phyloP scores from a whole-genome alignment of 2,329 filamentous ascomycete genomes.

The Cercospora sojina region DNA sequence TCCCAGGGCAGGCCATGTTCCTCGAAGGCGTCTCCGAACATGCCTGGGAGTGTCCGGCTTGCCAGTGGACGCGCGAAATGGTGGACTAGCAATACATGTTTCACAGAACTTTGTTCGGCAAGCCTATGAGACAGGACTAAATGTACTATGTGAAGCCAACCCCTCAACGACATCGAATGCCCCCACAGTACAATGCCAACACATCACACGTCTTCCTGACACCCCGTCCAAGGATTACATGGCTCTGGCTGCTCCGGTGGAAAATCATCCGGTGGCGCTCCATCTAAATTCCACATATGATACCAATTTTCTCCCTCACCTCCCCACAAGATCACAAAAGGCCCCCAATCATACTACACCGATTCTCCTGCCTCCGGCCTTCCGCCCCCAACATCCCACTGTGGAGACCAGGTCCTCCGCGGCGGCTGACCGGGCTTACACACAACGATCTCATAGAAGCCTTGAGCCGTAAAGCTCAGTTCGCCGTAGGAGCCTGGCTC shows the following conservation, averaged over 20 bases:
- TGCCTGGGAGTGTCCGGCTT: conserved; percentile 1
- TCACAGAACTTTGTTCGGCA: background rate
- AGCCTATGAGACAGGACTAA: background rate
- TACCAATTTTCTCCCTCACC: background rate
- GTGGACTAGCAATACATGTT: background rate
- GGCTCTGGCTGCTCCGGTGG: background rate
- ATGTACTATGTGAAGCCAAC: background rate
- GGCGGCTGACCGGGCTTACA: background rate
- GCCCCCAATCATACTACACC: background rate
- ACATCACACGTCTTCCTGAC: background rate
- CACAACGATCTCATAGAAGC: background rate
- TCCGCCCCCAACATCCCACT: background rate
- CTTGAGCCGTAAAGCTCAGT: background rate
- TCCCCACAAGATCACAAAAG: background rate
- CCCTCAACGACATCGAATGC: background rate
- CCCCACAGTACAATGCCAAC: background rate
- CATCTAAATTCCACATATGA: background rate
- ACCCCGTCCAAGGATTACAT: background rate
- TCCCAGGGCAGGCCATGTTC: background rate
- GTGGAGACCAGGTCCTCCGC: background rate
- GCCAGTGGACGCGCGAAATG: conserved; percentile 2
- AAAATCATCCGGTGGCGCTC: background rate
- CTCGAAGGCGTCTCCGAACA: background rate
- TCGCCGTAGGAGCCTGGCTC: background rate
- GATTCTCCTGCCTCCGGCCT: background rate